Conservation (phyloP, 2,329 filamentous ascomycete species). For the Apiospora marii region DNA sequence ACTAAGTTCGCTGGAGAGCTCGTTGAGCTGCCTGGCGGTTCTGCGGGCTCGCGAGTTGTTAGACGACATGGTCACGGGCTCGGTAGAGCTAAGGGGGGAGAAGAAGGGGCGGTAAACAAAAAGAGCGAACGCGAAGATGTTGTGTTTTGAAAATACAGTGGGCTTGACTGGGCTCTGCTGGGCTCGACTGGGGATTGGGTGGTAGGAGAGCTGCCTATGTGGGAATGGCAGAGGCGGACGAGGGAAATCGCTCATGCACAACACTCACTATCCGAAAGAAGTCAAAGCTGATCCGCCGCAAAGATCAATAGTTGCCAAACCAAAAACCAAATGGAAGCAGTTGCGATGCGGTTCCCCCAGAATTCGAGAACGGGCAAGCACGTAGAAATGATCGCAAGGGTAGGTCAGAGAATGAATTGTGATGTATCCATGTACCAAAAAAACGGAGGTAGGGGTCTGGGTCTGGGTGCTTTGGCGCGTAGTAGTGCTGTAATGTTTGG, state of each 20-base stretch:
- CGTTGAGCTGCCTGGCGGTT: constrained; percentile 30
- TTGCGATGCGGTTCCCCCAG: background rate
- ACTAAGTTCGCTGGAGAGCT: constrained; percentile 33
- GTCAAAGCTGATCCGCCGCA: constrained; percentile 18
- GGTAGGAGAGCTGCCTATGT: constrained; percentile 4
- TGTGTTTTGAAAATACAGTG: constrained; percentile 21
- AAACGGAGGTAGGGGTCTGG: background rate
- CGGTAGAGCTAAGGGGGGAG: background rate
- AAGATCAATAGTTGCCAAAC: constrained; percentile 10
- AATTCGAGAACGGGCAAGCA: background rate
- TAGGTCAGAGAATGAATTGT: background rate
- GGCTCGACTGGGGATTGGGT: background rate
- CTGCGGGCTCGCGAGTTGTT: constrained; percentile 32
- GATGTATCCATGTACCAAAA: background rate
- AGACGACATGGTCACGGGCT: constrained; percentile 27
- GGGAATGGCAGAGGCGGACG: background rate
- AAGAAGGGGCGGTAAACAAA: background rate
- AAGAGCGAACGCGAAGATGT: background rate
- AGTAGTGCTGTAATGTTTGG: background rate
- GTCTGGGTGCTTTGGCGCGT: background rate
- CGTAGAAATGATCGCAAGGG: constrained; percentile 5
- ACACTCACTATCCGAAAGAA: constrained; percentile 22
- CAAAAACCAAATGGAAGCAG: constrained; percentile 6
- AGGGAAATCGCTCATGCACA: constrained; percentile 19
- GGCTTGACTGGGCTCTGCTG: background rate